These are phyloP conservation scores for Reutealis trisperma DNA, from an alignment of 345 rosid species.

Conservation along the genomic window DNA sequence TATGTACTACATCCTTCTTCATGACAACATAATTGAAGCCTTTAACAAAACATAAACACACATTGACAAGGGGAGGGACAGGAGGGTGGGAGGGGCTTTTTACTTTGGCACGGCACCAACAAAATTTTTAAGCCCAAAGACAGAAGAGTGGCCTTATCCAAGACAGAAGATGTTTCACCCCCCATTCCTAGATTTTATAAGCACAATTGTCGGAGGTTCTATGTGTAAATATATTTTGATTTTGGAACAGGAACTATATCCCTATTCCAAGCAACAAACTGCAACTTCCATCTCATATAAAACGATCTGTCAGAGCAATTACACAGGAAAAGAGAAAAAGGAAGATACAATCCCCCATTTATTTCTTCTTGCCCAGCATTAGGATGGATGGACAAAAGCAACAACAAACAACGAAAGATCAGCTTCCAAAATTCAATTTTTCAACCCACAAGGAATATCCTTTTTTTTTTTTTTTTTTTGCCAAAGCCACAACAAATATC, in stretches of 20 bases:
- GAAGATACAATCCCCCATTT: not conserved
- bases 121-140: no score
- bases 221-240: not conserved
- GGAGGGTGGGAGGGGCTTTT: no score
- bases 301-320: not conserved
- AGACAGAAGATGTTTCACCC: no score
- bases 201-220: no score
- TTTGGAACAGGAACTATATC: not conserved
- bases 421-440: not conserved
- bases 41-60: no score
- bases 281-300: not conserved
- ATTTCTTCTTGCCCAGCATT: not conserved
- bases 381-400: not conserved
- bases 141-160: no score
- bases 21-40: no score
- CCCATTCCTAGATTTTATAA: no score
- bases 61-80: no score
- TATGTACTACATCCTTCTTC: no score
- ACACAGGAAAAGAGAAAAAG: not conserved
- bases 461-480: no score
- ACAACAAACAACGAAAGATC: not conserved
- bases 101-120: no score
- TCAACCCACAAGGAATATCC: not conserved
- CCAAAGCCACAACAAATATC: not conserved
- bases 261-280: not conserved